Evolutionary conservation across 2,329 filamentous ascomycete genomes (phyloP).

Genomic region (Xylariaceae sp.): DNA sequence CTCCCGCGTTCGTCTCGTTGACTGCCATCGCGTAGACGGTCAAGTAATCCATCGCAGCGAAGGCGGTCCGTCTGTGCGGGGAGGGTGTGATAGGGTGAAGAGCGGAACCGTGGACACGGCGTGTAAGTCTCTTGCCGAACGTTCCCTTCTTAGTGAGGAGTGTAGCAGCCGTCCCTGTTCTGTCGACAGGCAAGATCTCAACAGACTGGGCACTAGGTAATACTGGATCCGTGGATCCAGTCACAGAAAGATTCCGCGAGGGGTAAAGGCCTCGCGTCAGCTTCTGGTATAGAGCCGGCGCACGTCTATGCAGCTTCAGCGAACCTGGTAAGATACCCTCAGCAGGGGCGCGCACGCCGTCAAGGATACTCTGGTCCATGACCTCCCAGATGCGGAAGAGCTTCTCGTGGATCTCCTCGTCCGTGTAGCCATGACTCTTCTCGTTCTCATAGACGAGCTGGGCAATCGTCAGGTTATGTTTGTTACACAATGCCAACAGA

Average conservation of each 20-base stretch:
- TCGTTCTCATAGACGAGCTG: conserved; percentile 50
- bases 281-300: conserved; percentile 41
- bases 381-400: conserved; percentile 46
- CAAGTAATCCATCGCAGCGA: conserved; percentile 47
- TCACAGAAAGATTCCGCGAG: conserved; percentile 22
- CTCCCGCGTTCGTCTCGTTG: conserved; percentile 49
- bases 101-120: conserved; percentile 41
- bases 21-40: conserved; percentile 48
- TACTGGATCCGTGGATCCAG: conserved; percentile 16
- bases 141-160: conserved; percentile 20
- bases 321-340: conserved; percentile 42
- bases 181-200: background rate
- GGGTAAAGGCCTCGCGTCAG: conserved; percentile 44
- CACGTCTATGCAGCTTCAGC: conserved; percentile 43
- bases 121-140: conserved; percentile 32
- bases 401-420: conserved; percentile 45
- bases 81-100: conserved; percentile 43
- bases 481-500: conserved; percentile 42
- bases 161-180: conserved; percentile 10
- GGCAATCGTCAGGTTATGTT: conserved; percentile 48
- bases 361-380: conserved; percentile 47
- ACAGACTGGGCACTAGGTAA: conserved; percentile 12
- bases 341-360: conserved; percentile 42
- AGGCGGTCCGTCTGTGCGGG: conserved; percentile 41
- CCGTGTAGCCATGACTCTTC: conserved; percentile 46